Conservation (phyloP, 352 stramenopile genomes). For the Globisporangium orthogonon region DNA sequence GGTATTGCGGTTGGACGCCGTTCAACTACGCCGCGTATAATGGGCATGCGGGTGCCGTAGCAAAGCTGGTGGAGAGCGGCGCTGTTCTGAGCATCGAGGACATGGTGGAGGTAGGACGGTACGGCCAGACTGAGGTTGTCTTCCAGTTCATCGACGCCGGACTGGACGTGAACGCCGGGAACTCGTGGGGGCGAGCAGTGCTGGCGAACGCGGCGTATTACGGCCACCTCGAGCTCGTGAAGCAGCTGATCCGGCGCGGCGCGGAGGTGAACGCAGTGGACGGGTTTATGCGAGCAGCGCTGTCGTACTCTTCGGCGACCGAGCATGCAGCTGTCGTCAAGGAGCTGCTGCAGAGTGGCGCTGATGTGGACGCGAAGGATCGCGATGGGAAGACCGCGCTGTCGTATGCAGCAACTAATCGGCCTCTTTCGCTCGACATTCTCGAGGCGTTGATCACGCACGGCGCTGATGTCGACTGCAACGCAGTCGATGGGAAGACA, state of each 20-base stretch:
- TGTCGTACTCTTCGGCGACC: neutral
- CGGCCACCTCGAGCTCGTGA: neutral
- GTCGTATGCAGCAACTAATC: neutral
- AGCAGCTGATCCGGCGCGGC: neutral
- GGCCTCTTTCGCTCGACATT: neutral
- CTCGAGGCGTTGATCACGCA: neutral
- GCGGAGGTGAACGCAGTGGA: neutral
- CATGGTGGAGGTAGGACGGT: neutral
- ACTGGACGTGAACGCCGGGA: neutral
- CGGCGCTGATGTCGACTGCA: neutral
- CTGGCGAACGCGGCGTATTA: neutral
- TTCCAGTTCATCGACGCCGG: neutral
- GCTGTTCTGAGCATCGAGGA: neutral
- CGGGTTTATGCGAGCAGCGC: neutral
- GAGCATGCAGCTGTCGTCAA: neutral
- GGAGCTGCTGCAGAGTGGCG: neutral
- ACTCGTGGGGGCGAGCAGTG: neutral
- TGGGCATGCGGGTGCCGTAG: neutral
- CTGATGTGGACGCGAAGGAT: neutral
- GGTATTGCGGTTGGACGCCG: neutral
- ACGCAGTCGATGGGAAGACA: neutral
- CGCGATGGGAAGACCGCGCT: neutral
- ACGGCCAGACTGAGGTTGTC: neutral
- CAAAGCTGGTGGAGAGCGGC: neutral
- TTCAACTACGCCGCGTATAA: neutral